Conservation (phyloP, 2,329 filamentous ascomycete species). For the Colletotrichum endophyticum region DNA sequence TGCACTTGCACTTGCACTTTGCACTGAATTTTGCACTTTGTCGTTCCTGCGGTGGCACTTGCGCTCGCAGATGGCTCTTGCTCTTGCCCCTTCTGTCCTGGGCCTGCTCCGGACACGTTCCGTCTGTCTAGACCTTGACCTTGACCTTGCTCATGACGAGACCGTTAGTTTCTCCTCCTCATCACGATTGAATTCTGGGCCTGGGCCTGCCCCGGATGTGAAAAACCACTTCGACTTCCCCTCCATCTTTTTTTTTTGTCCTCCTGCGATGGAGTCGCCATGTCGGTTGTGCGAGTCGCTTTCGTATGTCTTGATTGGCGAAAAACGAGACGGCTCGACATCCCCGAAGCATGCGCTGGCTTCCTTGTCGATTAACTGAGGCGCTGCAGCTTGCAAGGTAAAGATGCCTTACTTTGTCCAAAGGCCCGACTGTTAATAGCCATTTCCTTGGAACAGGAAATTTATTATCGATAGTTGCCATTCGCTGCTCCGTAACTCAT, state of each 20-base stretch:
- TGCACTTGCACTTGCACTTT: neutral
- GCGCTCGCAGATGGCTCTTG: neutral
- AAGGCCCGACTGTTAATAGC: constrained; percentile 2
- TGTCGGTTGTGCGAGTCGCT: neutral
- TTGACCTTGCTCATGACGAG: neutral
- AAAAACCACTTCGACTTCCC: neutral
- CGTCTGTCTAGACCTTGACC: neutral
- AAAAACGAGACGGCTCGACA: neutral
- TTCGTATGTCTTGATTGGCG: neutral
- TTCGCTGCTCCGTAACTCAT: neutral
- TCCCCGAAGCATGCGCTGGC: neutral
- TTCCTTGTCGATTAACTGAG: neutral
- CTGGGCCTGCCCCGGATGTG: neutral
- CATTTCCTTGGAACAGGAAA: constrained; percentile 7
- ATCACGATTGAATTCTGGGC: neutral
- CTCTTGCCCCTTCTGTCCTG: neutral
- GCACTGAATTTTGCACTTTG: neutral
- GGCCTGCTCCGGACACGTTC: neutral
- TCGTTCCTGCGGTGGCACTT: neutral
- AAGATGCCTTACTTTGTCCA: neutral
- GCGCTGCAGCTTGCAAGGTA: neutral
- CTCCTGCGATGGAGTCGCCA: neutral
- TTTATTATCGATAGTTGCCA: constrained; percentile 1
- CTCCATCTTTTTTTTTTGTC: neutral
- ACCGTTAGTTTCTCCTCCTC: neutral